These are phyloP conservation scores for Morella rubra DNA, from an alignment of 306 rosid genomes.

Conservation along the genomic window DNA sequence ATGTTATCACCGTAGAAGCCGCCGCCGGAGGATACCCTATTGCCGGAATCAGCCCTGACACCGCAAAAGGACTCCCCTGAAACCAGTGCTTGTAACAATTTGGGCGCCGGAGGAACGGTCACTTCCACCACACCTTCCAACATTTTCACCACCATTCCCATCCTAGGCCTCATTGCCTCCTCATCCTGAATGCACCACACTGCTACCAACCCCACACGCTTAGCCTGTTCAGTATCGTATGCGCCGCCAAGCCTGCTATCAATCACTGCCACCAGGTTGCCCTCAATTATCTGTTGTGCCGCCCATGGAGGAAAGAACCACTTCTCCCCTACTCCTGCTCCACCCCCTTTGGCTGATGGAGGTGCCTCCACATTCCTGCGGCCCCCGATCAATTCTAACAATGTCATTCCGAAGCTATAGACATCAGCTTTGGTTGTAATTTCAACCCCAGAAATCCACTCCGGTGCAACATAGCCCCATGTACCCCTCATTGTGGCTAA, in stretches of 20 bases:
- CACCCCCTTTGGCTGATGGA: constrained; percentile 36
- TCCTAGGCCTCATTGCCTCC: constrained; percentile 65
- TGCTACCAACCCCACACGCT: constrained; percentile 66
- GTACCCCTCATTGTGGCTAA: constrained; percentile 87
- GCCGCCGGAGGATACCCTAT: constrained; percentile 26
- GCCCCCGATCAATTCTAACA: constrained; percentile 72
- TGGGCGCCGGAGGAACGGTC: constrained; percentile 67
- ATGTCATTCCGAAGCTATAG: constrained; percentile 84
- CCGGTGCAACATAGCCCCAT: constrained; percentile 88
- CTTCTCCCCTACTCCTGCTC: constrained; percentile 35
- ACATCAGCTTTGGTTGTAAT: constrained; percentile 86
- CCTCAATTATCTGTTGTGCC: constrained; percentile 54
- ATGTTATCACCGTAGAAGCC: constrained; percentile 43
- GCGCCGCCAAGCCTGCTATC: constrained; percentile 56
- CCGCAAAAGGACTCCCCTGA: constrained; percentile 72
- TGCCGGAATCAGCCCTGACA: constrained; percentile 47
- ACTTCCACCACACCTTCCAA: constrained; percentile 71
- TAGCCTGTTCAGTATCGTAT: constrained; percentile 51
- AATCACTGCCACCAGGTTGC: constrained; percentile 51
- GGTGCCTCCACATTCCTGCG: constrained; percentile 67
- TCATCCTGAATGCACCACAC: constrained; percentile 96
- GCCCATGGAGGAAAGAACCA: constrained; percentile 99
- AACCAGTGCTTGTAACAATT: constrained; percentile 76
- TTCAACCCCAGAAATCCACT: constrained; percentile 82
- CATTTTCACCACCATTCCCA: constrained; percentile 84